Percentiles rank a stretch among this genome's conserved stretches.
Evolutionary conservation across 352 stramenopile genomes (phyloP).

Genomic region (Phytophthora cactorum): DNA sequence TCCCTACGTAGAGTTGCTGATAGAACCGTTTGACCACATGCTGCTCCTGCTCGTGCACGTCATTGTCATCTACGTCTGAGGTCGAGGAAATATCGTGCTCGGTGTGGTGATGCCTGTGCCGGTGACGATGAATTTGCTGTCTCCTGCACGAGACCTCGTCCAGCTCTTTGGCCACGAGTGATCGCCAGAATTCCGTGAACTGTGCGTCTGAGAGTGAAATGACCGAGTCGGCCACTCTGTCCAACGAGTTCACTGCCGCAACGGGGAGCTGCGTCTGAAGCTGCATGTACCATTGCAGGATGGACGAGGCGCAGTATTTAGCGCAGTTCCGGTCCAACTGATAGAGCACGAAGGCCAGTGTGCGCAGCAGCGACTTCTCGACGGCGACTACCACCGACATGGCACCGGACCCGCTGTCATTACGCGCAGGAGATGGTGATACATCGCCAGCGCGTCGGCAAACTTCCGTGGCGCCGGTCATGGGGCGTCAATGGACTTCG

Average conservation of each 20-base stretch:
- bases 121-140: conserved; percentile 17
- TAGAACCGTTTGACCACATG: conserved; percentile 59
- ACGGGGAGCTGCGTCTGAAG: conserved; percentile 64
- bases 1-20: conserved; percentile 50
- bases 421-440: background rate
- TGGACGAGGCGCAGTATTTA: conserved; percentile 60
- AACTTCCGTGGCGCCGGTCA: conserved; percentile 30
- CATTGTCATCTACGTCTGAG: conserved; percentile 4
- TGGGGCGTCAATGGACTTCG: conserved; percentile 2
- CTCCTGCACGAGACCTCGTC: conserved; percentile 37
- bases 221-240: conserved; percentile 59
- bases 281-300: conserved; percentile 68
- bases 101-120: conserved; percentile 1
- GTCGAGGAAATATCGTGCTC: conserved; percentile 14
- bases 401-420: conserved; percentile 33
- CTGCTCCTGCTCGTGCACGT: conserved; percentile 30
- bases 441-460: conserved; percentile 19
- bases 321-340: conserved; percentile 62
- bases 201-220: conserved; percentile 67
- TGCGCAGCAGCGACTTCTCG: conserved; percentile 66
- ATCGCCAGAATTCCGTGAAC: conserved; percentile 73
- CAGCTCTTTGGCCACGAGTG: conserved; percentile 57
- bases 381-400: conserved; percentile 60
- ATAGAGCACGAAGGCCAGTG: conserved; percentile 74
- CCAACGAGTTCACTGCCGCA: conserved; percentile 56